Evolutionary conservation across 2,329 filamentous ascomycete species (phyloP).

Genomic region (Myriosclerotinia curreyana): DNA sequence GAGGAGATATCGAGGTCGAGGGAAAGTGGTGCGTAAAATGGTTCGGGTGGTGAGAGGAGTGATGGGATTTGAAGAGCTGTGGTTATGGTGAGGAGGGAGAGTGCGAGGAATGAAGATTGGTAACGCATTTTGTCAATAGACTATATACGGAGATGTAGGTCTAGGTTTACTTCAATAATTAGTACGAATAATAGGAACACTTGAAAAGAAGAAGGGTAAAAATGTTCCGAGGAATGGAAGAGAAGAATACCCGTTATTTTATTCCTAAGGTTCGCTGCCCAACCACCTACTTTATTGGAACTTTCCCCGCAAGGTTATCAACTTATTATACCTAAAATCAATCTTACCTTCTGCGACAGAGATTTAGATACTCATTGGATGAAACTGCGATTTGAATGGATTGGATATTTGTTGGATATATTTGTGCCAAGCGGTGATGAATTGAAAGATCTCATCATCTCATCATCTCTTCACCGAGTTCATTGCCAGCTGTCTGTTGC

Average conservation of each 20-base stretch:
- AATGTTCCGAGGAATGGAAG: conserved; percentile 4
- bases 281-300: conserved; percentile 13
- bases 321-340: background rate
- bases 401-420: background rate
- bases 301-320: background rate
- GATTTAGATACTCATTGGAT: background rate
- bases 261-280: conserved; percentile 10
- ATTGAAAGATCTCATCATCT: background rate
- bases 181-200: conserved; percentile 5
- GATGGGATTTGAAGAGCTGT: conserved; percentile 35
- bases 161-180: background rate
- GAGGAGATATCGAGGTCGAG: conserved; percentile 21
- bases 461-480: background rate
- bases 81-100: conserved; percentile 16
- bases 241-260: conserved; percentile 7
- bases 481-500: conserved; percentile 4
- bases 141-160: background rate
- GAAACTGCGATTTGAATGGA: background rate
- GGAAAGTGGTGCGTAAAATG: conserved; percentile 31
- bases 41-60: conserved; percentile 30
- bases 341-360: background rate
- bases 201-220: background rate
- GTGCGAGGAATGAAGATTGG: conserved; percentile 8
- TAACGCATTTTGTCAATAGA: conserved; percentile 11
- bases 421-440: background rate